These are phyloP conservation scores for Leccinum fibrillosum DNA, from an alignment of 768 basidiomycete genomes.

Conservation along the genomic window DNA sequence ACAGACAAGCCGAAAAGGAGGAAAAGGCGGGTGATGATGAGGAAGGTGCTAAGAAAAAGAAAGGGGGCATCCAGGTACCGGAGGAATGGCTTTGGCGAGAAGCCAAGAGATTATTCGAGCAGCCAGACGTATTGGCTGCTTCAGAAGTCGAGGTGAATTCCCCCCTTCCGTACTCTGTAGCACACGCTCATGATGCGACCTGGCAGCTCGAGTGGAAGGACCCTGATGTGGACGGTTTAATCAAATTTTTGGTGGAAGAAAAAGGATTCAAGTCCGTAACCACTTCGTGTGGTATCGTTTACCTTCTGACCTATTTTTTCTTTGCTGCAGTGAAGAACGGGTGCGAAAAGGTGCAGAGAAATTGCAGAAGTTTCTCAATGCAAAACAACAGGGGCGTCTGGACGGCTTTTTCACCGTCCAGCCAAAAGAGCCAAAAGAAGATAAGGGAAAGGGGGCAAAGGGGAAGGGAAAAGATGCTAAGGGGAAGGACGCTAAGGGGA, in stretches of 20 bases:
- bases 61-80: slow-evolving; percentile 76
- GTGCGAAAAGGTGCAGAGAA: slow-evolving; percentile 95
- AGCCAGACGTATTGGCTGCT: slow-evolving; percentile 86
- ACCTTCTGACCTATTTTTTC: neutral
- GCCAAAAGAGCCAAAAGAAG: slow-evolving; percentile 51
- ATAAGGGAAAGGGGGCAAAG: slow-evolving; percentile 40
- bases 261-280: slow-evolving; percentile 89
- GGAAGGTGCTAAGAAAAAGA: slow-evolving; percentile 47
- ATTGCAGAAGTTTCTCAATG: slow-evolving; percentile 77
- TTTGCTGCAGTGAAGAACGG: slow-evolving; percentile 77
- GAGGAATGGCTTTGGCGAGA: slow-evolving; percentile 98
- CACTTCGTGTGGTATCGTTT: neutral
- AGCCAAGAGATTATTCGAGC: slow-evolving; percentile 85
- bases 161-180: neutral
- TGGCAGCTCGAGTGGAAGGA: slow-evolving; percentile 87
- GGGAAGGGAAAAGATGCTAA: slow-evolving; percentile 46
- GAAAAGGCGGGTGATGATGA: slow-evolving; percentile 41
- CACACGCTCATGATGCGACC: neutral
- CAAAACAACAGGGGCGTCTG: slow-evolving; percentile 94
- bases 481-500: slow-evolving; percentile 50
- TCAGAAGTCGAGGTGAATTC: slow-evolving; percentile 74
- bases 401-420: slow-evolving; percentile 92
- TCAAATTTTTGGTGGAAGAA: slow-evolving; percentile 89
- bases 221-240: slow-evolving; percentile 90
- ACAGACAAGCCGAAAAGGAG: slow-evolving; percentile 38